These are phyloP conservation scores for Salvia miltiorrhiza DNA, from an alignment of 257 asterid genomes.

Conservation along the genomic window DNA sequence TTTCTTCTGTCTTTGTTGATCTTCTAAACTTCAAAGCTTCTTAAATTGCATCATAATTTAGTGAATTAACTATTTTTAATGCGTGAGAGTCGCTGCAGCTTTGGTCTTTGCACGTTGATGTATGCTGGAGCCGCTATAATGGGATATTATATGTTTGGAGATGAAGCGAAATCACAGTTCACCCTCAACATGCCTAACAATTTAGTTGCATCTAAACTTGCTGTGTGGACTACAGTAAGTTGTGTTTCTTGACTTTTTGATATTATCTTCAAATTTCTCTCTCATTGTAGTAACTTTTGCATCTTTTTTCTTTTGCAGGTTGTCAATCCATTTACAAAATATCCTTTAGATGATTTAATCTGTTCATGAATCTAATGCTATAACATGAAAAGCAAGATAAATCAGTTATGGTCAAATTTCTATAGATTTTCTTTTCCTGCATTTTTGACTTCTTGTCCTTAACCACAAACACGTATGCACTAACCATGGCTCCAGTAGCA, in stretches of 20 bases:
- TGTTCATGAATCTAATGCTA: neutral
- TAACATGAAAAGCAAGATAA: too few species aligned
- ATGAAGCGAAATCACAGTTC: constrained; percentile 72
- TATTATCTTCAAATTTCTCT: neutral
- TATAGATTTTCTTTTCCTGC: neutral
- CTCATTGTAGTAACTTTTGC: constrained; percentile 14
- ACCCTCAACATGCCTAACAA: constrained; percentile 85
- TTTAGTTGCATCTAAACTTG: constrained; percentile 77
- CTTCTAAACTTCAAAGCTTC: neutral
- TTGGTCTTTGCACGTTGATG: constrained; percentile 70
- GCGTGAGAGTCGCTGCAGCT: constrained; percentile 42
- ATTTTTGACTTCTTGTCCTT: constrained; percentile 31
- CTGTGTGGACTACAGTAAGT: constrained; percentile 91
- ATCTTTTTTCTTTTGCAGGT: constrained; percentile 53
- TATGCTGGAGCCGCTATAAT: constrained; percentile 72
- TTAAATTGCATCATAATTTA: neutral
- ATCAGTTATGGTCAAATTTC: too few species aligned
- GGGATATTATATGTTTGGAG: constrained; percentile 88
- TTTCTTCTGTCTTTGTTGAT: neutral
- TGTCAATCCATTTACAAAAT: constrained; percentile 94
- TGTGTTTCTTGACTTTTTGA: neutral
- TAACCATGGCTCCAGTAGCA: constrained; percentile 89
- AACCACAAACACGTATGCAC: constrained; percentile 60
- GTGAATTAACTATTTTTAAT: neutral
- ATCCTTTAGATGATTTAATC: constrained; percentile 49